A percentile compares a stretch with the other conserved stretches of the same genome.
These are phyloP conservation scores for Sclerotinia glacialis DNA, from an alignment of 2,329 filamentous ascomycete species.

Conservation along the genomic window DNA sequence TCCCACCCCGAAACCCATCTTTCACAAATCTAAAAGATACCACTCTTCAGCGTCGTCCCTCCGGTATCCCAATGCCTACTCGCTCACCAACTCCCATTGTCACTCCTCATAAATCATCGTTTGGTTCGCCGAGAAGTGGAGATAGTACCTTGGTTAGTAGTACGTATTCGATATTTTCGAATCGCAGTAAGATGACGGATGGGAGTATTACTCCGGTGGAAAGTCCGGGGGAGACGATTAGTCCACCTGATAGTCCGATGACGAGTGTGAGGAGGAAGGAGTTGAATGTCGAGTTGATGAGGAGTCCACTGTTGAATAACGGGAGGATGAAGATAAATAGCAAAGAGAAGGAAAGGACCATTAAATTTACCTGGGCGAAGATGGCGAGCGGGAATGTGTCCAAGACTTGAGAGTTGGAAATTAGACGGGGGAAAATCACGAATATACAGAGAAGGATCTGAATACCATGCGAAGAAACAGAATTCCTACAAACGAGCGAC, in stretches of 20 bases:
- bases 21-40: slow-evolving; percentile 13
- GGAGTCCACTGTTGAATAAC: background rate
- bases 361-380: slow-evolving; percentile 24
- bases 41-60: slow-evolving; percentile 6
- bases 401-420: background rate
- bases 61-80: slow-evolving; percentile 19
- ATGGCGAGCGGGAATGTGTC: slow-evolving; percentile 10
- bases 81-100: slow-evolving; percentile 27
- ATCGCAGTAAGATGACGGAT: slow-evolving; percentile 23
- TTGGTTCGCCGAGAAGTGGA: slow-evolving; percentile 25
- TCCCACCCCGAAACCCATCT: slow-evolving; percentile 17
- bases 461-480: background rate
- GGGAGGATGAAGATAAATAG: background rate
- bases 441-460: background rate
- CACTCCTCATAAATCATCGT: slow-evolving; percentile 13
- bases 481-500: background rate
- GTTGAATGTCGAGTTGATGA: background rate
- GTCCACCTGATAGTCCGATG: slow-evolving; percentile 27
- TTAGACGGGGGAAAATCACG: background rate
- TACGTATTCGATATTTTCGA: slow-evolving; percentile 28
- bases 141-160: slow-evolving; percentile 28
- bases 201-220: slow-evolving; percentile 27
- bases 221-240: slow-evolving; percentile 22
- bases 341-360: slow-evolving; percentile 7
- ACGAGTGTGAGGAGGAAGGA: background rate